Base-by-base conservation (phyloP, 1,284 basidiomycete species). In the Lignosus rhinocerotis region DNA sequence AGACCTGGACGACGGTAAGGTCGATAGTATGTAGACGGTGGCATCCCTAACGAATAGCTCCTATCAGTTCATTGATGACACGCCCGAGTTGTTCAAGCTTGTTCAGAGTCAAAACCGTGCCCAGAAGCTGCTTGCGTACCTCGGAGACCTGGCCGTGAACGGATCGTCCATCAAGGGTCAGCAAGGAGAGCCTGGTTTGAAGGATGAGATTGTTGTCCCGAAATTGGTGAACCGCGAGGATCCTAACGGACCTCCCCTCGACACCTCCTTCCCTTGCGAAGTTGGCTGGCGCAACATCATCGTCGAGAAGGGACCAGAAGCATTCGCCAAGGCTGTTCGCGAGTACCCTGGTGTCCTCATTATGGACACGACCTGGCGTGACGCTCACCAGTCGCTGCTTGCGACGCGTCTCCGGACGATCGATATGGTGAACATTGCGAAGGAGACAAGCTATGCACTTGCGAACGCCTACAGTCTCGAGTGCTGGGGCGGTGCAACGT, bases 401-500 rank as follows among this genome's bases (percentile, higher is more conserved):
- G 97, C 97, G 48, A 99, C 97, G 34, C 92, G 97, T 67, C 83
- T 99, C 65, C 88, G 97, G 66, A 99, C 97, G 19, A 88, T 93
- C 66, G 97, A 99, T 73, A 98, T 99, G 87, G 92, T 90, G 70
- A 98, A 98, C 80, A 98, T 99, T 67, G 97, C 97, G 61, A 98
- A 94, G 77, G 95, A 98, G 82, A 99, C 97, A 1, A 93, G 90
- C 69, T 90, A 93, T 75, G 96, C 96, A 8, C 82, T 99, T 54
- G 87, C 93, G 51, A 99, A 98, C 71, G 93, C 97, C 19, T 99
- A 95, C 81, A 92, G 92, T 72, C 78, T 99, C 65, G 97, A 99
- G 75, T 98, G 96, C 83, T 99, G 97, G 97, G 97, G 97, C 72
- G 97, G 97, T 66, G 97, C 97, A 48, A 99, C 97, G 5, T 99